These are phyloP conservation scores for Cyberlindnera xylosilytica DNA, from an alignment of 805 yeast genomes.

Conservation along the genomic window DNA sequence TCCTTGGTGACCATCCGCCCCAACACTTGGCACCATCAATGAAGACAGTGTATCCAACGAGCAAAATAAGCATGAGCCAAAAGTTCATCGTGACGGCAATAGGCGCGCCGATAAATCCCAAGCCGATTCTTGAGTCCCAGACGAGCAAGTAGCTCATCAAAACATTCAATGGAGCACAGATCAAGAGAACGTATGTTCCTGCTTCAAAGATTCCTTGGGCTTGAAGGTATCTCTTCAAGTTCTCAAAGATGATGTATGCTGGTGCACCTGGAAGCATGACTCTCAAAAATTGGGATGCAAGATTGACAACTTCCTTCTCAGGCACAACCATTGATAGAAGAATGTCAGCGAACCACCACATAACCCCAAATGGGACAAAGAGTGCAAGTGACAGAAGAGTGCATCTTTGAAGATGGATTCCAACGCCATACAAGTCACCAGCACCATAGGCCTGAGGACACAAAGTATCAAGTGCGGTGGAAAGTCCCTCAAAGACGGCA, in stretches of 20 bases:
- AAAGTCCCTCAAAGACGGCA: constrained; percentile 77
- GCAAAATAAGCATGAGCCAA: constrained; percentile 56
- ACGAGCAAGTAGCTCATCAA: constrained; percentile 61
- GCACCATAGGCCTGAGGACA: constrained; percentile 89
- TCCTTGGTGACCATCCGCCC: constrained; percentile 29
- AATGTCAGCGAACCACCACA: constrained; percentile 61
- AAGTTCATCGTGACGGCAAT: constrained; percentile 62
- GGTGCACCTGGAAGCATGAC: constrained; percentile 69
- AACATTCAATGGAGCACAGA: constrained; percentile 65
- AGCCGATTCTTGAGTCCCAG: constrained; percentile 56
- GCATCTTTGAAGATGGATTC: constrained; percentile 72
- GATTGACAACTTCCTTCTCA: constrained; percentile 47
- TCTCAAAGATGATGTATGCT: constrained; percentile 73
- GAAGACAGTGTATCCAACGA: constrained; percentile 51
- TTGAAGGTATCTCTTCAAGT: constrained; percentile 77
- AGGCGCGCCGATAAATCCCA: constrained; percentile 78
- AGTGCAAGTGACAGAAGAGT: constrained; percentile 44
- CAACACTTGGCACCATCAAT: constrained; percentile 37
- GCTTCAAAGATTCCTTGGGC: constrained; percentile 88
- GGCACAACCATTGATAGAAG: constrained; percentile 44
- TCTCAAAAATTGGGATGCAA: constrained; percentile 59
- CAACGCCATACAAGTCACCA: constrained; percentile 64
- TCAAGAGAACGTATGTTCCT: constrained; percentile 62
- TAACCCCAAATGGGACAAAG: constrained; percentile 44
- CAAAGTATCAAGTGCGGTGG: constrained; percentile 78